Percentiles rank a stretch among this genome's conserved stretches.
Conservation (phyloP, 2,329 filamentous ascomycete genomes). For the Nigrospora sphaerica region DNA sequence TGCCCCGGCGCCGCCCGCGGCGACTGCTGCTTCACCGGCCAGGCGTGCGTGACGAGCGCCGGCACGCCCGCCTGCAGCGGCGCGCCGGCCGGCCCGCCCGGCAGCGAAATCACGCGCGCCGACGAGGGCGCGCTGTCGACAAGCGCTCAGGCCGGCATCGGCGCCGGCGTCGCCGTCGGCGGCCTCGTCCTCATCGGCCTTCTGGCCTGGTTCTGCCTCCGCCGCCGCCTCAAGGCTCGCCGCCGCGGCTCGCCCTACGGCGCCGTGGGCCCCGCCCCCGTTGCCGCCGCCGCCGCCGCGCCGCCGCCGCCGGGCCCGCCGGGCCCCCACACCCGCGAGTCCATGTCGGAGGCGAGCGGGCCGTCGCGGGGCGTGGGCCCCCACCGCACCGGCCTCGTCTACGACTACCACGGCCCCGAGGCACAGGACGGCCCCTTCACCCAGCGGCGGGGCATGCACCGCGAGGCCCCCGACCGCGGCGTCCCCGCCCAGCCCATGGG, state of each 20-base stretch:
- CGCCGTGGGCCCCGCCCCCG: conserved; percentile 1
- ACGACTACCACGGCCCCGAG: conserved; percentile 20
- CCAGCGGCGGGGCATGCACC: conserved; percentile 8
- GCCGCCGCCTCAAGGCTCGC: conserved; percentile 2
- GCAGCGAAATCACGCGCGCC: conserved; percentile 21
- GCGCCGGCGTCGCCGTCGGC: conserved; percentile 40
- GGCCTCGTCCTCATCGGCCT: conserved; percentile 32
- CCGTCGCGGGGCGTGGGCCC: conserved; percentile 2
- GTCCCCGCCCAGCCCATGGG: conserved; percentile 36
- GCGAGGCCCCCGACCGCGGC: conserved; percentile 26
- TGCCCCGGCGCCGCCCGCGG: conserved; percentile 33
- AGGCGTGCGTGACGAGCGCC: conserved; percentile 28
- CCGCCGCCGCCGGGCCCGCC: background rate
- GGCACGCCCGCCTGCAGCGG: conserved; percentile 28
- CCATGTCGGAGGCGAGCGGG: conserved; percentile 7
- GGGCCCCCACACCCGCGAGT: background rate
- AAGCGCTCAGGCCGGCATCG: conserved; percentile 51
- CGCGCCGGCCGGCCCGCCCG: conserved; percentile 25
- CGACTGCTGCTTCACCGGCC: conserved; percentile 41
- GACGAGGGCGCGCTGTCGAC: conserved; percentile 27
- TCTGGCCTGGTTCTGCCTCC: conserved; percentile 40
- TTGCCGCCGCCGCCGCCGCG: background rate
- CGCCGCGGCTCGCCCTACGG: background rate
- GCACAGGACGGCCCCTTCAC: conserved; percentile 6
- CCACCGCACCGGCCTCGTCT: conserved; percentile 3